phyloP scores from a whole-genome alignment of 73 alveolate species.

The Stentor roeselii region DNA sequence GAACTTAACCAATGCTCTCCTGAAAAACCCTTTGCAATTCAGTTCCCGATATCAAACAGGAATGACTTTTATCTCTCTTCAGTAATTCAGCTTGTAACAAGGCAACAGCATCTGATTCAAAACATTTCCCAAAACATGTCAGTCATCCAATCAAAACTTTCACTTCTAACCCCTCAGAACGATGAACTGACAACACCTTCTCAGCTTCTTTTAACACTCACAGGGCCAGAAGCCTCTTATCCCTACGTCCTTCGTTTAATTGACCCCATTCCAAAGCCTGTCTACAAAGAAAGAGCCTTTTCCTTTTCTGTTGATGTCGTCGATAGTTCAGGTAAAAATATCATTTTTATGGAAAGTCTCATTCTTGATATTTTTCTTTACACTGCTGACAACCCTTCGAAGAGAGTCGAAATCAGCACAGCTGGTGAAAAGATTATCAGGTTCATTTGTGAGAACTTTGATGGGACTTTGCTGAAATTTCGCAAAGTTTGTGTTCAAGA shows the following conservation, averaged over 20 bases:
- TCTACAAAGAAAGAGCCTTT: conserved; percentile 22
- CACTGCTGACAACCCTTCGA: conserved; percentile 9
- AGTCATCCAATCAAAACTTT: too few relatives aligned
- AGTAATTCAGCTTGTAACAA: too few relatives aligned
- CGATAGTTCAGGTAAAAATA: neutral
- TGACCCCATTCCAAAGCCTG: conserved; percentile 1
- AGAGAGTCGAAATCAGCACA: neutral
- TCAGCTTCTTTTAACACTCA: neutral
- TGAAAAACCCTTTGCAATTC: too few relatives aligned
- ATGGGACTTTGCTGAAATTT: neutral
- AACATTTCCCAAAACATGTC: too few relatives aligned
- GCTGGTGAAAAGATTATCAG: neutral
- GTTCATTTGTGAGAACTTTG: neutral
- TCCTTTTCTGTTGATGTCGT: neutral
- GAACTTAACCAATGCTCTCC: neutral
- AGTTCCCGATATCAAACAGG: too few relatives aligned
- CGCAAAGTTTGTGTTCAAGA: neutral
- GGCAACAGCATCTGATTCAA: too few relatives aligned
- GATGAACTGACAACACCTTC: neutral
- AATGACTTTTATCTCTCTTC: too few relatives aligned
- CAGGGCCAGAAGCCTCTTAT: neutral
- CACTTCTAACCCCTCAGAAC: too few relatives aligned
- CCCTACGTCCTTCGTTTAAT: neutral
- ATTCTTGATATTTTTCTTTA: neutral
- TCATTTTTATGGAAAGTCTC: neutral